Evolutionary conservation across 495 filamentous ascomycete genomes (phyloP).

Genomic region (Hypoxylon trugodes): DNA sequence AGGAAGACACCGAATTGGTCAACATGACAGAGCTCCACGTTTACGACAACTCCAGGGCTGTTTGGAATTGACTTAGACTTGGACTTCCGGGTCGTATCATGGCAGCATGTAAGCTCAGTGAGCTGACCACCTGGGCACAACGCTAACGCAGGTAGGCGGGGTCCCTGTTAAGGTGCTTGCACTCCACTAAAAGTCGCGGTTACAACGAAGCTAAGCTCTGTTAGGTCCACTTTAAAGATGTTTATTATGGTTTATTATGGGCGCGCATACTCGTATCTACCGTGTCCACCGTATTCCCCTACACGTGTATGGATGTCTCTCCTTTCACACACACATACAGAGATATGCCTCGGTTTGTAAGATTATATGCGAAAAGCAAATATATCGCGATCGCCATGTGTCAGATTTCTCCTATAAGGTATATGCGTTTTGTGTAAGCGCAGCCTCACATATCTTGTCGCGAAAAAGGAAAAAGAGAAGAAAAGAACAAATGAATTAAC

Average conservation of each 20-base stretch:
- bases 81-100: conserved; percentile 9
- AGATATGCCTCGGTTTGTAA: no score
- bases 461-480: no score
- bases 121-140: conserved; percentile 10
- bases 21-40: background rate
- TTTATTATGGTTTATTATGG: background rate
- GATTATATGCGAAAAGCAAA: no score
- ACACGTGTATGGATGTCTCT: no score
- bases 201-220: conserved; percentile 27
- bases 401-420: no score
- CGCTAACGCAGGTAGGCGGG: background rate
- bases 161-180: background rate
- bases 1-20: no score
- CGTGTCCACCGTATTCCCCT: background rate
- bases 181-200: conserved; percentile 8
- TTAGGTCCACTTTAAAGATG: background rate
- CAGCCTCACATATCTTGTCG: no score
- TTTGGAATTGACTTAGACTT: no score
- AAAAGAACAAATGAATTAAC: no score
- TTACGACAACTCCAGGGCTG: background rate
- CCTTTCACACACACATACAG: no score
- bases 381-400: no score
- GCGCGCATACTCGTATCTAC: background rate
- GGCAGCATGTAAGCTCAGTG: conserved; percentile 11
- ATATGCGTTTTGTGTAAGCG: no score